Evolutionary conservation across 2,329 filamentous ascomycete species (phyloP).

Genomic region (Tolypocladium nubicola): DNA sequence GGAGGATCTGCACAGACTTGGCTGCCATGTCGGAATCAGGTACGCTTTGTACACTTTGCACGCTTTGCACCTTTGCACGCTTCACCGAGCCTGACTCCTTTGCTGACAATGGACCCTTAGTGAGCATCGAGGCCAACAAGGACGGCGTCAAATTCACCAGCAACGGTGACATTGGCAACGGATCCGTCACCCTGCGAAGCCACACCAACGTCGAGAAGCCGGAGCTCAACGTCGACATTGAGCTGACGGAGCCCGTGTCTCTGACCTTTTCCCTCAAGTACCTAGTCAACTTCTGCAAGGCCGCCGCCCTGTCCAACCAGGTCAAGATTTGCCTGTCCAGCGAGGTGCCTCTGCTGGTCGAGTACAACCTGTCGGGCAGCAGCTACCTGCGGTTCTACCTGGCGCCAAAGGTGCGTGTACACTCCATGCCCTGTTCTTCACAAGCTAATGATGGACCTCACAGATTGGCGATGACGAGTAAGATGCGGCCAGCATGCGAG

Average conservation of each 20-base stretch:
- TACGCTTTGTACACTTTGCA: no score
- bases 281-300: slow-evolving; percentile 99
- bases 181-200: slow-evolving; percentile 81
- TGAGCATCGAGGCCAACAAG: slow-evolving; percentile 91
- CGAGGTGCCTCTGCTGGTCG: slow-evolving; percentile 91
- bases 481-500: slow-evolving; percentile 4
- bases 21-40: slow-evolving; percentile 90
- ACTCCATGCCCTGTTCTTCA: background rate
- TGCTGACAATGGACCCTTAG: slow-evolving; percentile 31
- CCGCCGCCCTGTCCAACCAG: slow-evolving; percentile 65
- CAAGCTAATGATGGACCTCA: background rate
- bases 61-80: no score
- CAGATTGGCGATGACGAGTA: slow-evolving; percentile 31
- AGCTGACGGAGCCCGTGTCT: slow-evolving; percentile 82
- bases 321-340: slow-evolving; percentile 93
- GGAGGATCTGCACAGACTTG: slow-evolving; percentile 88
- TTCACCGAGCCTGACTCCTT: background rate
- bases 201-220: slow-evolving; percentile 87
- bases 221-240: slow-evolving; percentile 74
- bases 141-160: slow-evolving; percentile 94
- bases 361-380: slow-evolving; percentile 72
- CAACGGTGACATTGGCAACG: slow-evolving; percentile 91
- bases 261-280: slow-evolving; percentile 99
- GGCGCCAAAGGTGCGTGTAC: slow-evolving; percentile 73
- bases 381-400: slow-evolving; percentile 96